phyloP scores from a whole-genome alignment of 2,329 filamentous ascomycete species.

The Juglanconis juglandina region DNA sequence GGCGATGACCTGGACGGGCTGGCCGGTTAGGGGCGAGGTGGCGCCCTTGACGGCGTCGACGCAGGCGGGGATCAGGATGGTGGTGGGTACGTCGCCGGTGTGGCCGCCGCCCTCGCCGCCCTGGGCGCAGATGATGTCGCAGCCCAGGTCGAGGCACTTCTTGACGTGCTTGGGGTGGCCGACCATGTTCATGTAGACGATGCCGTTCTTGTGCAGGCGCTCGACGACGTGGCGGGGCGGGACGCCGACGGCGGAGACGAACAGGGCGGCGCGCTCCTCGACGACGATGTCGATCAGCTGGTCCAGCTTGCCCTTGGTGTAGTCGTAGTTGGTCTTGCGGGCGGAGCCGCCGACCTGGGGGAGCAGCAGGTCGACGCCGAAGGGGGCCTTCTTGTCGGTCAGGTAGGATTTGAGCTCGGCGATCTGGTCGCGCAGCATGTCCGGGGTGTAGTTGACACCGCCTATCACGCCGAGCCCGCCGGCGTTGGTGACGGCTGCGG shows the following conservation, averaged over 20 bases:
- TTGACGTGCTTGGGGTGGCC: conserved; percentile 98
- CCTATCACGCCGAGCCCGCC: conserved; percentile 96
- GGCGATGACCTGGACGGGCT: conserved; percentile 86
- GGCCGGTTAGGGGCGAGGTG: conserved; percentile 82
- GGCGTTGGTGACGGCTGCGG: conserved; percentile 94
- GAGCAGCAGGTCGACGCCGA: conserved; percentile 89
- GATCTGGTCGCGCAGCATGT: conserved; percentile 95
- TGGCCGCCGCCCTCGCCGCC: conserved; percentile 96
- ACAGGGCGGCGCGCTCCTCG: conserved; percentile 83
- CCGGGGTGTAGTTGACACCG: conserved; percentile 91
- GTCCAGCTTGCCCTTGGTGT: conserved; percentile 97
- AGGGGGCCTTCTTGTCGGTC: conserved; percentile 86
- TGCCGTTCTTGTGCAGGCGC: conserved; percentile 77
- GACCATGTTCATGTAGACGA: conserved; percentile 99
- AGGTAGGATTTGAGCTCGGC: conserved; percentile 88
- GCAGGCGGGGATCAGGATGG: conserved; percentile 87
- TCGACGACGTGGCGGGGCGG: conserved; percentile 87
- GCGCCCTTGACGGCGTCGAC: conserved; percentile 75
- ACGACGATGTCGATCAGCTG: conserved; percentile 91
- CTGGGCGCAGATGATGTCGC: conserved; percentile 97
- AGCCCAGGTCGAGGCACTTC: conserved; percentile 89
- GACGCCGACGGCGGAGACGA: conserved; percentile 94
- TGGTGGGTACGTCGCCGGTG: conserved; percentile 90
- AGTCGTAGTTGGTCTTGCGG: conserved; percentile 98
- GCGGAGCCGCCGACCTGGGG: conserved; percentile 93